These are phyloP conservation scores for Pythium phragmiticola DNA, from an alignment of 352 stramenopile genomes.

Conservation along the genomic window DNA sequence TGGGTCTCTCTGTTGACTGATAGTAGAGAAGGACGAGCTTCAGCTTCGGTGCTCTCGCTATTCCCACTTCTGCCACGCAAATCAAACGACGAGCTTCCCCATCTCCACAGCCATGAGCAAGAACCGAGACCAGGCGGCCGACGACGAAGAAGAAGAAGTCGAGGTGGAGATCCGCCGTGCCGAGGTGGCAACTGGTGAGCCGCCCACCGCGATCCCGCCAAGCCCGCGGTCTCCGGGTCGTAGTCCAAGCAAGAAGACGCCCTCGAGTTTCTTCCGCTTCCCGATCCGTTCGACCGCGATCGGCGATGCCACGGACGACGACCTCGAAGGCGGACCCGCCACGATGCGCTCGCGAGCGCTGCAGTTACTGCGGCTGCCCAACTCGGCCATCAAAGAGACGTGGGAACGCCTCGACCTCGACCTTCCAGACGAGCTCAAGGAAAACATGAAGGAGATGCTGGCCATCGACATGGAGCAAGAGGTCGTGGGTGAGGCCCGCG, in stretches of 20 bases:
- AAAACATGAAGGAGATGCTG: conserved; percentile 21
- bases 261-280: conserved; percentile 20
- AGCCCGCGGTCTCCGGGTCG: not conserved
- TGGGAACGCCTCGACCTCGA: conserved; percentile 23
- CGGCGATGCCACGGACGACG: conserved; percentile 7
- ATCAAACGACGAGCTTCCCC: not conserved
- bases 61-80: conserved; percentile 9
- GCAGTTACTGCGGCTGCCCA: conserved; percentile 19
- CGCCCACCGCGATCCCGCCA: not conserved
- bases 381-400: conserved; percentile 24
- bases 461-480: conserved; percentile 23
- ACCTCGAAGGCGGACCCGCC: not conserved
- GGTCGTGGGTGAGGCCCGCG: conserved; percentile 19
- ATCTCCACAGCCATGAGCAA: not conserved
- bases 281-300: conserved; percentile 14
- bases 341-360: conserved; percentile 13
- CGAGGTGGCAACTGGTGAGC: not conserved
- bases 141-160: conserved; percentile 23
- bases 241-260: conserved; percentile 9
- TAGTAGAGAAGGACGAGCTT: not conserved
- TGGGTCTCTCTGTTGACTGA: not conserved
- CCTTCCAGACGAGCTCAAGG: conserved; percentile 21
- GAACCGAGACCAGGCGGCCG: conserved; percentile 2
- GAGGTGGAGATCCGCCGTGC: conserved; percentile 26
- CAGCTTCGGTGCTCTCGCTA: not conserved